Base-by-base conservation (phyloP, 2,329 filamentous ascomycete genomes). In the Chaetomium sp. region DNA sequence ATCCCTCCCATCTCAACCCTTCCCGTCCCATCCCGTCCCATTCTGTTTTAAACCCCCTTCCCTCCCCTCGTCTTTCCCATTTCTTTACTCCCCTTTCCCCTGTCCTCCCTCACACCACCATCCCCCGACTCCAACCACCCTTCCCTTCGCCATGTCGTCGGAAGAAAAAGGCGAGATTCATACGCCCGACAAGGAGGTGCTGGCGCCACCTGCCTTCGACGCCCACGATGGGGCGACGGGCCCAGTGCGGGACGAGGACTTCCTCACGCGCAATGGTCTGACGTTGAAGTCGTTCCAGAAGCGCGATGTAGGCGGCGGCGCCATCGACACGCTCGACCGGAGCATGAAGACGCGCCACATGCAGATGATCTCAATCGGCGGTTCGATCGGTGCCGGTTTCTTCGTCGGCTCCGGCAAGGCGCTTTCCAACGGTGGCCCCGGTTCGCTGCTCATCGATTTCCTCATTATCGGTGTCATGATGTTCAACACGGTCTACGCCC, bases 331-430 rank as follows among this genome's bases (percentile, higher is more conserved):
- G 59, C 66, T 68, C 59, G 66, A 66, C 50, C 61, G 65, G n/a
- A 61, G 55, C 62, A 79, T 84, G 73, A 78, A 79, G 72, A 71
- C 73, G 51, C 77, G 80, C 60, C 80, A 84, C 68, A 69, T 84
- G 62, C 78, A 84, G 70, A 82, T 83, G 80, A 83, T 83, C 68
- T 78, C 79, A 64, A 81, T 83, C 55, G 79, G 79, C 65, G 80
- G 80, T 57, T 81, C 79, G 36, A 84, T 84, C 54, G 80, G 80
- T 68, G 80, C 80, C 66, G 80, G 80, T 71, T 81, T 84, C 72
- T 84, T 83, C 67, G 80, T 83, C 65, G 79, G 80, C 63, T 81
- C 79, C 38, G 80, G 80, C 62, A 66, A 70, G 61, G 80, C 80
- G 47, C 69, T 83, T n/a, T 65, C 65, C 59, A 74, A 70, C 55